Base-by-base conservation (phyloP, 257 asterid species). In the Solanum verrucosum region DNA sequence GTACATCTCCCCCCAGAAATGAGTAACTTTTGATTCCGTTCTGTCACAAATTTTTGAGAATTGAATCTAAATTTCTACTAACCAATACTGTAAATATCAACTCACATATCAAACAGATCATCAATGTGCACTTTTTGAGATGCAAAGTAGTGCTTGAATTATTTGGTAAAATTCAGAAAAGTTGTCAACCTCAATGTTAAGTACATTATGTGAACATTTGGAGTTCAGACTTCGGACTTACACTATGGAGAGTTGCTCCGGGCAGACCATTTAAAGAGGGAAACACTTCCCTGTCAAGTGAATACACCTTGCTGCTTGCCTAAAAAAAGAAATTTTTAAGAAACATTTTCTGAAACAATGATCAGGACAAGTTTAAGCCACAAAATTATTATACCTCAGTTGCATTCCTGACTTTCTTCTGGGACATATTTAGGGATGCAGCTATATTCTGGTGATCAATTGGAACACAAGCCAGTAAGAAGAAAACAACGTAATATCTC, bases 361-460 rank as follows among this genome's bases (percentile, higher is more conserved):
- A 78, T 31, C 81, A 84, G 70, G n/a, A 86, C 37, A 89, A 67
- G 74, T 75, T 63, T 85, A 70, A 29, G 70, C 33, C 65, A 71
- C 83, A 72, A 23, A 81, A 72, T 84, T 18, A 44, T 87, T 77
- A 83, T 96, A 97, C 99, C 99, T 97, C 99, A 59, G 98, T 95
- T 77, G 99, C 99, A 93, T 97, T 97, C 90, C 94, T 93, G 91
- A 97, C 98, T 93, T 97, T 96, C 93, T 93, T 94, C 90, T 94
- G 94, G 4, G 98, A 93, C 95, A 97, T 94, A 93, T 95, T 96
- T n/a, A 97, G 93, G 81, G 85, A 87, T 92, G 95, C 96, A 84
- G 99, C 99, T 89, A 97, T 96, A 88, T 89, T 95, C 99, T 97
- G 96, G 52, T 83, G 72, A 90, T 90, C 88, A 90, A 82, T 75